These are phyloP conservation scores for Candida vartiovaarae DNA, from an alignment of 805 yeast species.

Conservation along the genomic window DNA sequence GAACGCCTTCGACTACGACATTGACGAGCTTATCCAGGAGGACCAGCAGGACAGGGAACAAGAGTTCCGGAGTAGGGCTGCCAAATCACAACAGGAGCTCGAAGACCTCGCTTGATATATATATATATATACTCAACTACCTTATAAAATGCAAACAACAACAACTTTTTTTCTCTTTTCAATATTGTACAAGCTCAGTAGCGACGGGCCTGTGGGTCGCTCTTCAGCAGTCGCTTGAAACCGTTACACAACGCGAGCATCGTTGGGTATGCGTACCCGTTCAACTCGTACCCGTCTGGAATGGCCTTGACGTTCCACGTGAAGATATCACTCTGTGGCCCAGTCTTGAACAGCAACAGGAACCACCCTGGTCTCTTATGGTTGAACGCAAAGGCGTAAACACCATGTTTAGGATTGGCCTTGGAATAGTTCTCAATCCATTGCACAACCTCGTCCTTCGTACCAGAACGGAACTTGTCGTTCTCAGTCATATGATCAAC, in stretches of 20 bases:
- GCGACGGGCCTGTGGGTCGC: conserved; percentile 1
- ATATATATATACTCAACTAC: neutral
- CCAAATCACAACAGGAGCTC: conserved; percentile 12
- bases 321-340: conserved; percentile 55
- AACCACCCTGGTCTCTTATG: conserved; percentile 94
- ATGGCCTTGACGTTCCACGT: conserved; percentile 91
- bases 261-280: conserved; percentile 80
- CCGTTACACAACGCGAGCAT: conserved; percentile 89
- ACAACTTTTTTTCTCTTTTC: neutral
- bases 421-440: conserved; percentile 86
- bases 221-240: conserved; percentile 60
- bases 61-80: conserved; percentile 11
- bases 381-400: conserved; percentile 86
- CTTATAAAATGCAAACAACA: neutral
- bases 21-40: conserved; percentile 21
- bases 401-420: conserved; percentile 86
- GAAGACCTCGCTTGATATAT: conserved; percentile 16
- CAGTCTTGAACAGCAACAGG: conserved; percentile 77
- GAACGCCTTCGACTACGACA: conserved; percentile 21
- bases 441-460: conserved; percentile 69
- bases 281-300: conserved; percentile 77
- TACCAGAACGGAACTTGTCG: conserved; percentile 84
- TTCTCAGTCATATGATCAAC: conserved; percentile 78
- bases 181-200: neutral
- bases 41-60: conserved; percentile 13